These are phyloP conservation scores for Tetrastigma voinierianum DNA, from an alignment of 164 flowering plant species.

Conservation along the genomic window DNA sequence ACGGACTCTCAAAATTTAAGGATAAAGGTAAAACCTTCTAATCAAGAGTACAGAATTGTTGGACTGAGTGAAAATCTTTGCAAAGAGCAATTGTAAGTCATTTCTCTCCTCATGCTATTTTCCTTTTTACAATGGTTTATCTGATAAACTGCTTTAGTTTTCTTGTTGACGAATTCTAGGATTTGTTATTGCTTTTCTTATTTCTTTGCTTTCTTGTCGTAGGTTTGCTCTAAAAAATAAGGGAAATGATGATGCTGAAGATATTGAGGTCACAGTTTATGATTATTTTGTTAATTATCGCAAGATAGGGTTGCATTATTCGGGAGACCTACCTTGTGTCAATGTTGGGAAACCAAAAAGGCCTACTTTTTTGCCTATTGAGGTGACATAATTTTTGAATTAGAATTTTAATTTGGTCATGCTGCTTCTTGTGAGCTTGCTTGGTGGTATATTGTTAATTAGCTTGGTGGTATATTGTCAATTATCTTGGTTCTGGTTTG, in stretches of 20 bases:
- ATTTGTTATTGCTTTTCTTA: no score
- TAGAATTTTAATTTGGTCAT: not conserved
- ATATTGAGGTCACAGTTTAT: slow-evolving; percentile 45
- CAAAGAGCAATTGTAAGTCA: slow-evolving; percentile 57
- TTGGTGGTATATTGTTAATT: not conserved
- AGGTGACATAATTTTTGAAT: slow-evolving; percentile 21
- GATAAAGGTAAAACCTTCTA: slow-evolving; percentile 45
- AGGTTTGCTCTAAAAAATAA: slow-evolving; percentile 56
- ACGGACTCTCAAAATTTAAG: slow-evolving; percentile 72
- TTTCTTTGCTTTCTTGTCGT: slow-evolving; percentile 1
- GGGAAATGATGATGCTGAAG: slow-evolving; percentile 27
- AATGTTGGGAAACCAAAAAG: slow-evolving; percentile 73
- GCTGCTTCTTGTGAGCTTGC: not conserved
- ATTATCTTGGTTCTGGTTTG: slow-evolving; percentile 1
- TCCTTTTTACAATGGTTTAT: not conserved
- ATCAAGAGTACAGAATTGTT: slow-evolving; percentile 69
- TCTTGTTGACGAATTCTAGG: no score
- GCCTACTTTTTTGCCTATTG: slow-evolving; percentile 51
- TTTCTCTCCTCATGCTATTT: not conserved
- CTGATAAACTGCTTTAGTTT: not conserved
- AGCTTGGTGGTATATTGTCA: not conserved
- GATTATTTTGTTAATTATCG: slow-evolving; percentile 52
- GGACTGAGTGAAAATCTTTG: slow-evolving; percentile 80
- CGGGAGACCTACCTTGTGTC: slow-evolving; percentile 58
- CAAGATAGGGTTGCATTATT: slow-evolving; percentile 34